Base-by-base conservation (phyloP, 2,329 filamentous ascomycete species). In the Cladosporium phlei region DNA sequence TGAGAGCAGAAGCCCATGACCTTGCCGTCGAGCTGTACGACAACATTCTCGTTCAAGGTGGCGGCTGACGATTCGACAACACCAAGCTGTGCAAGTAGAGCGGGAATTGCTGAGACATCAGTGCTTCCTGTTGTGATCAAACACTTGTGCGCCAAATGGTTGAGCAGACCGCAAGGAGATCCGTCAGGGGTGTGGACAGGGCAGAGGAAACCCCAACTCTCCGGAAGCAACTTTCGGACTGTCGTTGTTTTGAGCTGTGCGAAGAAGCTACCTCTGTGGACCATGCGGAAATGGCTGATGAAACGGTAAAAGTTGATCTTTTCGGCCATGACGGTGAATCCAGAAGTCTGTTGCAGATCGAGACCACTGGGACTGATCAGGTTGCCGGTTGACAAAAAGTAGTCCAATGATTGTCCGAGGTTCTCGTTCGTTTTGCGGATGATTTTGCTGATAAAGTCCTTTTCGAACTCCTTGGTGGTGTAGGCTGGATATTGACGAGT, bases 221-320 rank as follows among this genome's bases (percentile, higher is more conserved):
- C 93, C 2, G 93, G 93, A 16, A 97, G 72, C 57, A 98, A 74
- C 68, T 97, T 98, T 72, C 93, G 82, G 40, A 98, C 93, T 0
- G 93, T 93, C 0, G 93, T 98, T 0, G 93, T 98, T 71, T 96
- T 97, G 54, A 98, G 71, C 65, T 97, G 88, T 3, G 93, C 93
- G 66, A 98, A 98, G 78, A 98, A 98, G 64, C 88, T 93, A 75
- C 93, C 93, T 82, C 93, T 83, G 72, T 98, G 93, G 48, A 98
- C 88, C 89, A 96, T 96, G 56, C 93, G 86, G 78, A 98, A 98
- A 68, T 98, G 93, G 67, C 88, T 93, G 71, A 98, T 95, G 72
- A 97, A 98, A 60, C 93, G 88, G 61, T 95, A 82, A 66, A 97
- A 98, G 72, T 98, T 98, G 65, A 98, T 91, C 76, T 97, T 97